Conservation (phyloP, 2,329 filamentous ascomycete genomes). For the Sporothrix pseudoabietina region DNA sequence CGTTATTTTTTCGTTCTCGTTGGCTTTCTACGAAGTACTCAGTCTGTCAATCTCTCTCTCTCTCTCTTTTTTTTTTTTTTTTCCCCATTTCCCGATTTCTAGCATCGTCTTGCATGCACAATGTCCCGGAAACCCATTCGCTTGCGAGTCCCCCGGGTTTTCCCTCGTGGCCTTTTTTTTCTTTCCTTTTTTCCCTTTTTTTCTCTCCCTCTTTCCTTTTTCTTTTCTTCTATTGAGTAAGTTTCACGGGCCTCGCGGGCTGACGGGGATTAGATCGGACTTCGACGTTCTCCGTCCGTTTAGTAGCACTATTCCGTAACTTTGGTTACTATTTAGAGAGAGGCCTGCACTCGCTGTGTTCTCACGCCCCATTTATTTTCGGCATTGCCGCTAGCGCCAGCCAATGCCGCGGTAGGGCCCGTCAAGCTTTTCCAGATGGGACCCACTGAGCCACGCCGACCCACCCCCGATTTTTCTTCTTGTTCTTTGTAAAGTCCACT, state of each 20-base stretch:
- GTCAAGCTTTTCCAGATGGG: slow-evolving; percentile 3
- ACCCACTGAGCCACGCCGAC: slow-evolving; percentile 12
- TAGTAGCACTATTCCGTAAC: too few relatives aligned
- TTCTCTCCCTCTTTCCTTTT: background rate
- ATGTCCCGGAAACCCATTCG: background rate
- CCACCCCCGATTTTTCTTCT: background rate
- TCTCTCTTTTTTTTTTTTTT: background rate
- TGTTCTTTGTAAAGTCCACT: background rate
- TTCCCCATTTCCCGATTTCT: background rate
- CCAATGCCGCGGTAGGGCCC: slow-evolving; percentile 29
- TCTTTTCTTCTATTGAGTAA: background rate
- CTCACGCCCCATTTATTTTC: background rate
- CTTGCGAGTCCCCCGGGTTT: background rate
- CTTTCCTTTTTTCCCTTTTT: background rate
- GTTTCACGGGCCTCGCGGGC: too few relatives aligned
- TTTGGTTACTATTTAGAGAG: too few relatives aligned
- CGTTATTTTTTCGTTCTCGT: background rate
- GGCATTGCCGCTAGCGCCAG: slow-evolving; percentile 27
- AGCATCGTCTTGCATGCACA: background rate
- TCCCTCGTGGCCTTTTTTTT: background rate
- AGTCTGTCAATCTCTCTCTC: background rate
- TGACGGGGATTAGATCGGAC: slow-evolving; percentile 4
- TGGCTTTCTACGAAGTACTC: background rate
- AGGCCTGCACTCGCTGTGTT: background rate
- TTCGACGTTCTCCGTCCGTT: background rate